Evolutionary conservation across 176 grass and related monocot species (phyloP), one percentile per base, ranked within the genome.

Genomic region (Thinopyrum elongatum): DNA sequence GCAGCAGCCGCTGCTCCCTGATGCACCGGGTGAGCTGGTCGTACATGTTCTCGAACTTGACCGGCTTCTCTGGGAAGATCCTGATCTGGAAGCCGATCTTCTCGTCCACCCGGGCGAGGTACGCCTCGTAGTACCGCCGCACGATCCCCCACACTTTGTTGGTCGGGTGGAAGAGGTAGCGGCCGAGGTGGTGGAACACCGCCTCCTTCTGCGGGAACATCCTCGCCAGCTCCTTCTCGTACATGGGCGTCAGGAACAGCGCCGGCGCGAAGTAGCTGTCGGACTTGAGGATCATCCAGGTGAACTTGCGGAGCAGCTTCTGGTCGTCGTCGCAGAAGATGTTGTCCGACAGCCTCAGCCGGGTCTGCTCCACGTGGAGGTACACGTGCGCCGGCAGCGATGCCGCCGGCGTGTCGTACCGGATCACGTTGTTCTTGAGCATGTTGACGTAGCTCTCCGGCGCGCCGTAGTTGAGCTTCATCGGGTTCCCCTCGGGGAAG

Each of bases 241-340:
- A 97, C 81, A 41, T 28, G 0, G 91, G 91, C 82, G 92, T 90
- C 5, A 97, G 86, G 88, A 97, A 97, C 7, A 97, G 62, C 59
- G 94, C 94, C 31, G 94, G 91, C 72, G 85, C 84, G 82, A 97
- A 97, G 92, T 97, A 97, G 81, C 87, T 94, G 82, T 97, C 91
- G 11, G 94, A 97, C 49, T 94, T 94, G 8, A 97, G 87, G 7
- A 94, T 17, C 94, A 97, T 94, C 94, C 94, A 97, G 65, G 44
- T 89, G 86, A 97, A 97, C 88, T 89, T 97, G 81, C 7, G 10
- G 7, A 97, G 92, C 60, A 81, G 3, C 30, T 10, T 16, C 85
- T 97, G 92, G 63, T 94, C 92, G 75, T 97, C 88, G 39, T 93
- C 92, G 60, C 92, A 92, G 87, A 97, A 97, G 27, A 97, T 71